Percentiles rank a stretch among this genome's conserved stretches.
Conservation (phyloP, 176 grass and related monocot genomes). For the Phoenix dactylifera region DNA sequence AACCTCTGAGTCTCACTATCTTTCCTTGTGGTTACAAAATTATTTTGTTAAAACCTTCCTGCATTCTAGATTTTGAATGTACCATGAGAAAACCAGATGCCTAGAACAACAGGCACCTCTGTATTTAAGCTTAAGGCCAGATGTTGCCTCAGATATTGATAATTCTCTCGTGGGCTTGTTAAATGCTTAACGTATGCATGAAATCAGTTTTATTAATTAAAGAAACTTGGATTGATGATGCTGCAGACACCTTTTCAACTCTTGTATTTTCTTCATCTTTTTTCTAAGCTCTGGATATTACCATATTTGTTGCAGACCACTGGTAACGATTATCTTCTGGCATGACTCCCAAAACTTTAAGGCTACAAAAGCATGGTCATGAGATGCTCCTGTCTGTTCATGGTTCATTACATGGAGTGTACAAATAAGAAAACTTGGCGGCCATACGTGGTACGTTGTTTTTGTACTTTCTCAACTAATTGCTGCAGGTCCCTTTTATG, state of each 20-base stretch:
- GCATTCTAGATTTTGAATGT: conserved; percentile 42
- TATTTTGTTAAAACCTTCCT: no score
- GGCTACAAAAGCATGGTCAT: conserved; percentile 55
- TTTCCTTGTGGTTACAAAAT: no score
- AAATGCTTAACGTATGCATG: neutral
- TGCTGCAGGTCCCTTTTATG: no score
- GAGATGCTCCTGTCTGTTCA: conserved; percentile 81
- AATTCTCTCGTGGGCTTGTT: neutral
- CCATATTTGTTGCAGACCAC: conserved; percentile 29
- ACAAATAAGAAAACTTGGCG: conserved; percentile 67
- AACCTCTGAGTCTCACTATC: no score
- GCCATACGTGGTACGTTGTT: conserved; percentile 45
- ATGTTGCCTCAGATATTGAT: neutral
- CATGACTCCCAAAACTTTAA: conserved; percentile 76
- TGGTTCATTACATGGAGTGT: conserved; percentile 82
- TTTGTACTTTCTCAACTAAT: neutral
- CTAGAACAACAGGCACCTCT: conserved; percentile 35
- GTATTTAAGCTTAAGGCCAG: conserved; percentile 3
- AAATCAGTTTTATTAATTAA: no score
- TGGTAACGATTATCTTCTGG: conserved; percentile 51
- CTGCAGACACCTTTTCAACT: no score
- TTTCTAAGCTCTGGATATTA: neutral
- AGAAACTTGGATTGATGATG: no score
- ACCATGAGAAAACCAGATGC: conserved; percentile 25
- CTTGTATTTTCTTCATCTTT: neutral